phyloP scores from a whole-genome alignment of 2,329 filamentous ascomycete species.

The Sclerotinia borealis region DNA sequence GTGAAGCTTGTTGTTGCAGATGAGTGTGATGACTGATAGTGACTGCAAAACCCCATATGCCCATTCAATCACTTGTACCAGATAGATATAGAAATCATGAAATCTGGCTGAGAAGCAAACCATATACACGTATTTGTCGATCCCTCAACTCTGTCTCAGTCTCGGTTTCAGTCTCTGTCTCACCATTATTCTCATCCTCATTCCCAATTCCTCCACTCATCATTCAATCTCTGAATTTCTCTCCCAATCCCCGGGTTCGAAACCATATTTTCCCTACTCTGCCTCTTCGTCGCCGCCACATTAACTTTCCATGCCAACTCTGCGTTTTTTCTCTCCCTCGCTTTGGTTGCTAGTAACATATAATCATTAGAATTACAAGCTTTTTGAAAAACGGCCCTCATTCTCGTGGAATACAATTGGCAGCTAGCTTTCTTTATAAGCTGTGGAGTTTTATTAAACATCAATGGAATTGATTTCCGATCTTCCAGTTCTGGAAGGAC shows the following conservation, averaged over 20 bases:
- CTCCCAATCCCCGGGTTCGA: conserved; percentile 17
- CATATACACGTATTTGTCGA: too few relatives aligned
- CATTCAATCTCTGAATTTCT: conserved; percentile 43
- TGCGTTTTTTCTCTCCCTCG: conserved; percentile 46
- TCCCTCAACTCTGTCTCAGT: too few relatives aligned
- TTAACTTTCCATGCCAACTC: conserved; percentile 25
- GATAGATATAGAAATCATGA: too few relatives aligned
- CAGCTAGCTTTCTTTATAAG: conserved; percentile 55
- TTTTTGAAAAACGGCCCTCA: conserved; percentile 66
- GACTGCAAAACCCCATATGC: too few relatives aligned
- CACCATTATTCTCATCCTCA: conserved; percentile 30
- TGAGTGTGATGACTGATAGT: too few relatives aligned
- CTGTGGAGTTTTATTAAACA: conserved; percentile 58
- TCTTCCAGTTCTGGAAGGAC: conserved; percentile 62
- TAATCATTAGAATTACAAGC: conserved; percentile 63
- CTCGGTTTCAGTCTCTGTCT: too few relatives aligned
- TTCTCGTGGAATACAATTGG: conserved; percentile 73
- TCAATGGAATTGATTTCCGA: conserved; percentile 50
- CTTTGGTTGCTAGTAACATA: conserved; percentile 51
- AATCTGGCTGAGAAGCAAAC: too few relatives aligned
- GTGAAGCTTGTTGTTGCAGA: too few relatives aligned
- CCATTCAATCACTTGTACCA: too few relatives aligned
- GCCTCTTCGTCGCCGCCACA: conserved; percentile 20
- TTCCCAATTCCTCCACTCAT: conserved; percentile 49
- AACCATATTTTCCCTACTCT: conserved; percentile 11